phyloP scores from a whole-genome alignment of 1,284 basidiomycete genomes.

The Cutaneotrichosporon sp. region DNA sequence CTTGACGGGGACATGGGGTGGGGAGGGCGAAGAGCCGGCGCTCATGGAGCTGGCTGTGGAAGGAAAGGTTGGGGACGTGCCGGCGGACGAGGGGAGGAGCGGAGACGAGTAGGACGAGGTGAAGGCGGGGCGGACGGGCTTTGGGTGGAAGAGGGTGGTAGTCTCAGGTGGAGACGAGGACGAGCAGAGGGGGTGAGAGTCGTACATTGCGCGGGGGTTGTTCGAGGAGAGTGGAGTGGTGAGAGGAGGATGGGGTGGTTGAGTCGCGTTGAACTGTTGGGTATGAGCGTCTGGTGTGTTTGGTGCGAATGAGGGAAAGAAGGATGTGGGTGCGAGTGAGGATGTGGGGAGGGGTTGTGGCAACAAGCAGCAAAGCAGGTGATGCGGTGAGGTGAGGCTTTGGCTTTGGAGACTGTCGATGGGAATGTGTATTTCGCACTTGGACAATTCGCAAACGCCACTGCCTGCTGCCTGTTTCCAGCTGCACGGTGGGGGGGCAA shows the following conservation, averaged over 20 bases:
- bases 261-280: background rate
- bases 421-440: background rate
- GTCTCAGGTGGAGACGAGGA: conserved; percentile 7
- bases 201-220: conserved; percentile 10
- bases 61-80: conserved; percentile 7
- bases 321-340: too few relatives aligned
- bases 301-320: background rate
- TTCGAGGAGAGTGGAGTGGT: background rate
- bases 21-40: conserved; percentile 20
- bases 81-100: conserved; percentile 8
- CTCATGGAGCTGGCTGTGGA: conserved; percentile 8
- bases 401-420: background rate
- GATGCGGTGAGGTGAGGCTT: background rate
- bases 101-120: conserved; percentile 20
- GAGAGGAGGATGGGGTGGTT: background rate
- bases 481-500: too few relatives aligned
- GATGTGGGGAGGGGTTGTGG: background rate
- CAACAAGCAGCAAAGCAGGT: background rate
- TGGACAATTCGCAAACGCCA: background rate
- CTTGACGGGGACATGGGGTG: conserved; percentile 15
- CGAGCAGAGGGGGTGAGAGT: conserved; percentile 5
- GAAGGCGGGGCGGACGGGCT: conserved; percentile 22
- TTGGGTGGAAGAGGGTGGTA: conserved; percentile 19
- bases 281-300: conserved; percentile 3
- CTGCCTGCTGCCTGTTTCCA: too few relatives aligned